A percentile compares a stretch with the other conserved stretches of the same genome.
phyloP scores from a whole-genome alignment of 208 protist species.

The Trypanosoma boissoni region DNA sequence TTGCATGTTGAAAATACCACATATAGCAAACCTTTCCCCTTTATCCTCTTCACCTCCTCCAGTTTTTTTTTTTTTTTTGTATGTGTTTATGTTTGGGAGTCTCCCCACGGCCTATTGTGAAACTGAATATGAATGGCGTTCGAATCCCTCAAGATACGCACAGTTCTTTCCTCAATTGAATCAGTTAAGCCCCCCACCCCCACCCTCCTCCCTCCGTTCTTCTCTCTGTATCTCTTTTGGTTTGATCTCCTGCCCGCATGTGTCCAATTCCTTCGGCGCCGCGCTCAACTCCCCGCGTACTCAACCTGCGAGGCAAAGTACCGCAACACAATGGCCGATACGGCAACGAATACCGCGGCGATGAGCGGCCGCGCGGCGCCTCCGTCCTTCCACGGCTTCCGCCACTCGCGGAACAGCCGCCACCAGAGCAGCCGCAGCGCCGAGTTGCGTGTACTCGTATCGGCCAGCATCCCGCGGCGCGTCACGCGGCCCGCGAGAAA shows the following conservation, averaged over 20 bases:
- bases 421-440: slow-evolving; percentile 66
- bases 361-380: slow-evolving; percentile 12
- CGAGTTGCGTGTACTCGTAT: slow-evolving; percentile 60
- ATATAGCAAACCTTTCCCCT: background rate
- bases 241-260: too few species aligned
- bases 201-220: background rate
- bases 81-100: background rate
- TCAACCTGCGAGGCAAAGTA: background rate
- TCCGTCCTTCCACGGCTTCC: slow-evolving; percentile 36
- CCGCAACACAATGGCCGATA: slow-evolving; percentile 23
- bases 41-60: background rate
- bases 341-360: slow-evolving; percentile 25
- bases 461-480: slow-evolving; percentile 56
- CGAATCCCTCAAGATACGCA: too few species aligned
- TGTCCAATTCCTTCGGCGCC: too few species aligned
- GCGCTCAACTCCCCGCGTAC: too few species aligned
- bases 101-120: too few species aligned
- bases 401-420: slow-evolving; percentile 73
- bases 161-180: too few species aligned
- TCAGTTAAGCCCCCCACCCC: background rate
- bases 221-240: background rate
- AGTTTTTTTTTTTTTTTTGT: background rate
- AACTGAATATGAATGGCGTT: slow-evolving; percentile 10
- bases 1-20: background rate
- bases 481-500: slow-evolving; percentile 56